Evolutionary conservation across 2,329 filamentous ascomycete species (phyloP).

Genomic region (Venturia nashicola): DNA sequence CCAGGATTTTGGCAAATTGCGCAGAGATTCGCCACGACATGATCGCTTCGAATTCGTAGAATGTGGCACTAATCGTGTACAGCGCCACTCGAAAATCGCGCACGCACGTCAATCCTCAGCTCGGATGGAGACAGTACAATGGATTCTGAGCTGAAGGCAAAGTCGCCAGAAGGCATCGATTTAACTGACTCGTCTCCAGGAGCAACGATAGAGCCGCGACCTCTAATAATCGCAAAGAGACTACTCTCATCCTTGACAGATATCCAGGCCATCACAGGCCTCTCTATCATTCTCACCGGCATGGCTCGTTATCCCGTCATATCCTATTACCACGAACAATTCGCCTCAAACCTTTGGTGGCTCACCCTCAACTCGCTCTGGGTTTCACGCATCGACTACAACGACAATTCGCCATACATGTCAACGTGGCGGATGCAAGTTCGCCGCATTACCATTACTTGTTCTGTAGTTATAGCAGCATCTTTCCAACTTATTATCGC

Average conservation of each 20-base stretch:
- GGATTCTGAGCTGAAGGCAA: not conserved
- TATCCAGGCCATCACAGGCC: constrained; percentile 3
- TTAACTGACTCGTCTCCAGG: not conserved
- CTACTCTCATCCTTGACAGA: not conserved
- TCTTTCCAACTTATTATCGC: constrained; percentile 1
- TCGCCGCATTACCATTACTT: constrained; percentile 1
- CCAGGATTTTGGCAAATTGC: not conserved
- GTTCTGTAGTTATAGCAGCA: not conserved
- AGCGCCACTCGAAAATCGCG: not conserved
- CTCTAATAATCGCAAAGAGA: not conserved
- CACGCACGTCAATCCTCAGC: not conserved
- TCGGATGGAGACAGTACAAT: not conserved
- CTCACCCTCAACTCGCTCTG: constrained; percentile 7
- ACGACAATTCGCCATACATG: not conserved
- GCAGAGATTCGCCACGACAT: not conserved
- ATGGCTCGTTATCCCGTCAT: not conserved
- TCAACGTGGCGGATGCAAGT: not conserved
- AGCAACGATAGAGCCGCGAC: not conserved
- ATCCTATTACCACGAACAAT: constrained; percentile 7
- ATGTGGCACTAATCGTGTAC: too few species aligned
- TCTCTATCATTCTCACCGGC: not conserved
- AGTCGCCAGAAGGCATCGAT: not conserved
- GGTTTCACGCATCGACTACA: constrained; percentile 6
- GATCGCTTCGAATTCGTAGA: too few species aligned
- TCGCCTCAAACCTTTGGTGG: constrained; percentile 7